These are phyloP conservation scores for Ceratocystis harringtonii DNA, from an alignment of 2,329 filamentous ascomycete species.

Conservation along the genomic window DNA sequence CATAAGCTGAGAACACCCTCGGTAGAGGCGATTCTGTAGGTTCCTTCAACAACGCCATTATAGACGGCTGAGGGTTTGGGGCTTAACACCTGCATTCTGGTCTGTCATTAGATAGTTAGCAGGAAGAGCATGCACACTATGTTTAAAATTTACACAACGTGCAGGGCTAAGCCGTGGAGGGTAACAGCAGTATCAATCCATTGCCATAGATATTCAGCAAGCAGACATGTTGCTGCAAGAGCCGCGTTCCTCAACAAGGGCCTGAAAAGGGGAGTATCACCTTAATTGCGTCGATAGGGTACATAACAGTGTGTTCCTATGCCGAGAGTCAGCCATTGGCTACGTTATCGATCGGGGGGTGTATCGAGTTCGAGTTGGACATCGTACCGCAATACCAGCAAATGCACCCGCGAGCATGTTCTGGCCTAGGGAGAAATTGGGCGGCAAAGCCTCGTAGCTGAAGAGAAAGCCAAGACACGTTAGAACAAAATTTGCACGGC, in stretches of 20 bases:
- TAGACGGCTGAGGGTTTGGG: constrained; percentile 68
- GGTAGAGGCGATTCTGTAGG: constrained; percentile 76
- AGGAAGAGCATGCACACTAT: not conserved
- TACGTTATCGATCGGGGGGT: constrained; percentile 9
- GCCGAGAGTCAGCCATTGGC: not conserved
- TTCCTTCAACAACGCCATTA: constrained; percentile 79
- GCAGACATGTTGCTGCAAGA: no score
- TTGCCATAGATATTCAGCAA: no score
- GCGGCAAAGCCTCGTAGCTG: constrained; percentile 82
- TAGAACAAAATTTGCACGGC: not conserved
- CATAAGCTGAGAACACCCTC: constrained; percentile 87
- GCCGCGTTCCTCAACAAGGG: no score
- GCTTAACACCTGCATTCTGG: constrained; percentile 92
- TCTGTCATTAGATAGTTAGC: constrained; percentile 38
- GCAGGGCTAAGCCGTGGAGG: not conserved
- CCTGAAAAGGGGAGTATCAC: constrained; percentile 31
- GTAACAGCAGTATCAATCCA: not conserved
- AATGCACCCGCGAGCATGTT: constrained; percentile 97
- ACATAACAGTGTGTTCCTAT: constrained; percentile 98
- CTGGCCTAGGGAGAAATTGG: constrained; percentile 82
- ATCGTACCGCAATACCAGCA: constrained; percentile 77
- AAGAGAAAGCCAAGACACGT: not conserved
- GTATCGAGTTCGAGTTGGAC: not conserved
- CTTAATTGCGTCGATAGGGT: constrained; percentile 95
- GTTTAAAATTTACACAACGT: not conserved